phyloP scores from a whole-genome alignment of 1,284 basidiomycete genomes.

The Ceratobasidium sp. region DNA sequence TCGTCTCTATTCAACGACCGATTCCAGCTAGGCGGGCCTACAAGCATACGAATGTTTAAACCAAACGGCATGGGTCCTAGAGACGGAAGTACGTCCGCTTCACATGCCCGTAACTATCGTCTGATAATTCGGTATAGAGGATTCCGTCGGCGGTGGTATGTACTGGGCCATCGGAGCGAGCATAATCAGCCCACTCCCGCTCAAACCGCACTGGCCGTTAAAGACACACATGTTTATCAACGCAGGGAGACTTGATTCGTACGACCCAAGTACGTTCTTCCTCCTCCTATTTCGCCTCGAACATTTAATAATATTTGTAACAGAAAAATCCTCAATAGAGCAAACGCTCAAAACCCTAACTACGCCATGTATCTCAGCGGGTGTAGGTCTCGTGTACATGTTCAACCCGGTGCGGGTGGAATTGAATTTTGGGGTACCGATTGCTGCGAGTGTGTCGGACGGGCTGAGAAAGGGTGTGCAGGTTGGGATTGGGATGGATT shows the following conservation, averaged over 20 bases:
- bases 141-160: constrained; percentile 91
- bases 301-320: not conserved
- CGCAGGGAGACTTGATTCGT: constrained; percentile 81
- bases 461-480: constrained; percentile 85
- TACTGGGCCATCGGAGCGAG: constrained; percentile 89
- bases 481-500: constrained; percentile 93
- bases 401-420: constrained; percentile 90
- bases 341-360: constrained; percentile 59
- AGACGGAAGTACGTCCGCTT: constrained; percentile 72
- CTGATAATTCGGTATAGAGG: constrained; percentile 54
- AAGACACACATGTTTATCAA: constrained; percentile 91
- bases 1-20: constrained; percentile 80
- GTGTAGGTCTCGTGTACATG: constrained; percentile 91
- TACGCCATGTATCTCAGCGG: constrained; percentile 80
- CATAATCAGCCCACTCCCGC: constrained; percentile 83
- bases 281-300: not conserved
- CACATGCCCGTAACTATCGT: not conserved
- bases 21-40: constrained; percentile 94
- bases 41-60: constrained; percentile 89
- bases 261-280: constrained; percentile 67
- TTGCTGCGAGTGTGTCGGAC: constrained; percentile 84
- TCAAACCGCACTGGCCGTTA: constrained; percentile 87
- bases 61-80: constrained; percentile 87
- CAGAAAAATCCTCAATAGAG: constrained; percentile 62
- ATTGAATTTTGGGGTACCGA: constrained; percentile 91